A percentile compares a stretch with the other conserved stretches of the same genome.
phyloP scores from a whole-genome alignment of 305 asterid species.

The Solanum hybrid region DNA sequence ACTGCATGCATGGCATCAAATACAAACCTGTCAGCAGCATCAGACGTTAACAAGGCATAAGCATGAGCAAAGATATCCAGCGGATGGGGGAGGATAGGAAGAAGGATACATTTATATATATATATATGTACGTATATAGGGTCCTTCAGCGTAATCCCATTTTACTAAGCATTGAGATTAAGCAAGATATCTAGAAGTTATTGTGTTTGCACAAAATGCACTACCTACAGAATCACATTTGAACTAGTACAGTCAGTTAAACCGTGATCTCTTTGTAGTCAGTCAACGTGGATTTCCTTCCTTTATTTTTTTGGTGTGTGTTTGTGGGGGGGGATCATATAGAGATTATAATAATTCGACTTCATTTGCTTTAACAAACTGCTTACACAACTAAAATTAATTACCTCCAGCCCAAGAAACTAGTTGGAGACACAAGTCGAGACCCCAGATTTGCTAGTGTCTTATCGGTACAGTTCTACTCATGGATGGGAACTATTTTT shows the following conservation, averaged over 20 bases:
- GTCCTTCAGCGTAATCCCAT: neutral
- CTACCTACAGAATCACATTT: neutral
- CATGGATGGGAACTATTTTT: neutral
- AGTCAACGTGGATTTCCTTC: neutral
- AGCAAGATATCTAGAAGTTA: neutral
- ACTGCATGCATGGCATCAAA: conserved; percentile 99
- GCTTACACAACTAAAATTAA: neutral
- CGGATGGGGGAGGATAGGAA: neutral
- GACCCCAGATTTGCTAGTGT: neutral
- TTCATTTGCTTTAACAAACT: neutral
- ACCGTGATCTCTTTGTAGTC: neutral
- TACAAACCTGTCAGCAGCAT: conserved; percentile 50
- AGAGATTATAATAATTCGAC: neutral
- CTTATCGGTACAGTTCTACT: neutral
- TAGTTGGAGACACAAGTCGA: neutral
- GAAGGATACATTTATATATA: neutral
- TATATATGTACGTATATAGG: neutral
- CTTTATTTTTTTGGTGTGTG: neutral
- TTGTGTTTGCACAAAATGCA: neutral
- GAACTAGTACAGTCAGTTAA: neutral
- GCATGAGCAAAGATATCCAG: neutral
- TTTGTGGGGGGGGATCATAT: neutral
- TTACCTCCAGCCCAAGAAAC: neutral
- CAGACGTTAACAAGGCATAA: neutral
- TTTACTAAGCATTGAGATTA: neutral